phyloP scores from a whole-genome alignment of 208 protist species.

The Phytomonas sp. region DNA sequence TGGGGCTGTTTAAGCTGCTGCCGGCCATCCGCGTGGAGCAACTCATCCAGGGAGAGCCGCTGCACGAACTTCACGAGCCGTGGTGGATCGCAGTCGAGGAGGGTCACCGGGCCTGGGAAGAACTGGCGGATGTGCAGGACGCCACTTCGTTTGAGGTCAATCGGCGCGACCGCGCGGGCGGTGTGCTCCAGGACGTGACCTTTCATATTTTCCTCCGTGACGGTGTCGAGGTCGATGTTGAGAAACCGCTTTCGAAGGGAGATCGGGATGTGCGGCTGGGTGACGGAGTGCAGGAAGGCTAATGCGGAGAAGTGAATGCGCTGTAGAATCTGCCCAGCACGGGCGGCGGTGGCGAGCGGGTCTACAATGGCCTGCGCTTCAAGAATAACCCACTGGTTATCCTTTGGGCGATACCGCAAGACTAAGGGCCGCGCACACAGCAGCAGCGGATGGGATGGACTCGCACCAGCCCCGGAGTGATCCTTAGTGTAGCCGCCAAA shows the following conservation, averaged over 20 bases:
- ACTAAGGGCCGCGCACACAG: constrained; percentile 64
- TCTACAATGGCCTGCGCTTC: constrained; percentile 65
- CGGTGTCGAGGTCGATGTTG: constrained; percentile 53
- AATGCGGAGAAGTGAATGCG: constrained; percentile 73
- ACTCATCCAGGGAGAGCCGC: constrained; percentile 71
- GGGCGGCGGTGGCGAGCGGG: constrained; percentile 45
- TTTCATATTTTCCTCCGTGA: constrained; percentile 44
- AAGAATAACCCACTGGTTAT: constrained; percentile 88
- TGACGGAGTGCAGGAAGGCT: constrained; percentile 67
- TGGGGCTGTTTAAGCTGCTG: constrained; percentile 12
- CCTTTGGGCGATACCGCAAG: constrained; percentile 75
- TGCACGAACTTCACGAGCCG: constrained; percentile 81
- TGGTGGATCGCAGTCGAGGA: constrained; percentile 80
- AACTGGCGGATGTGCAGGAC: constrained; percentile 87
- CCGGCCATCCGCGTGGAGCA: constrained; percentile 32
- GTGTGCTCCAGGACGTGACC: constrained; percentile 37
- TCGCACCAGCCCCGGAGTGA: background rate
- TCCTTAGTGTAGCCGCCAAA: constrained; percentile 16
- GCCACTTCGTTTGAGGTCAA: constrained; percentile 85
- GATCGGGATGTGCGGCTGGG: constrained; percentile 81
- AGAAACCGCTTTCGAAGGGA: constrained; percentile 79
- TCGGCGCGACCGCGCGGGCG: constrained; percentile 48
- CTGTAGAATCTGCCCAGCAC: constrained; percentile 49
- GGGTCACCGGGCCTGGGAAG: constrained; percentile 71
- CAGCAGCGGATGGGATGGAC: constrained; percentile 10